These are phyloP conservation scores for Candida tropicalis DNA, from an alignment of 1,139 yeast species.

Conservation along the genomic window DNA sequence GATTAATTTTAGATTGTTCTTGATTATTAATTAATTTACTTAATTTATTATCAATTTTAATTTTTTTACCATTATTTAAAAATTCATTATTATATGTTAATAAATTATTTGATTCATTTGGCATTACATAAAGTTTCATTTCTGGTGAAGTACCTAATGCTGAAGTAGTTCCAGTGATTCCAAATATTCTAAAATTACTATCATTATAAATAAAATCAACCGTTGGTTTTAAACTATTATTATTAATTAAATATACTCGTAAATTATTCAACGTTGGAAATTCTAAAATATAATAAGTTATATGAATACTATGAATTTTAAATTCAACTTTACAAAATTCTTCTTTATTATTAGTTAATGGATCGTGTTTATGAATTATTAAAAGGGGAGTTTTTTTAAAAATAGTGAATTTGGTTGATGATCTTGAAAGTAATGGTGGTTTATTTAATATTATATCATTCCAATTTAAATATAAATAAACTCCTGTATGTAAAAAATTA, in stretches of 20 bases:
- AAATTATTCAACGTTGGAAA: slow-evolving; percentile 21
- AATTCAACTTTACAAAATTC: slow-evolving; percentile 37
- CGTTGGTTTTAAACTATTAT: slow-evolving; percentile 38
- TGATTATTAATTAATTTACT: slow-evolving; percentile 14
- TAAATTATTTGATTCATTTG: slow-evolving; percentile 20
- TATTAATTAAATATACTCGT: slow-evolving; percentile 23
- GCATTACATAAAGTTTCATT: slow-evolving; percentile 30
- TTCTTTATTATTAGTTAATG: slow-evolving; percentile 11
- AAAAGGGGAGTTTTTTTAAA: slow-evolving; percentile 31
- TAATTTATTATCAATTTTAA: slow-evolving; percentile 14
- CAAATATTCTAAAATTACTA: slow-evolving; percentile 36
- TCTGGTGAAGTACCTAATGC: slow-evolving; percentile 39
- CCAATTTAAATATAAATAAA: slow-evolving; percentile 11
- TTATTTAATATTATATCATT: slow-evolving; percentile 6
- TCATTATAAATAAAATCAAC: slow-evolving; percentile 33
- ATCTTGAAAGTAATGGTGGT: slow-evolving; percentile 26
- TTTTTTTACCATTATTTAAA: slow-evolving; percentile 10
- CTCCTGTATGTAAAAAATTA: slow-evolving; percentile 31
- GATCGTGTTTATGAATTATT: slow-evolving; percentile 23
- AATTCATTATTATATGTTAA: slow-evolving; percentile 27
- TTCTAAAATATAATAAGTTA: slow-evolving; percentile 37
- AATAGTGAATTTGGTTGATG: slow-evolving; percentile 30
- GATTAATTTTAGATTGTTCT: slow-evolving; percentile 13
- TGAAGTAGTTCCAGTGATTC: slow-evolving; percentile 42
- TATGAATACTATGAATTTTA: slow-evolving; percentile 32